A percentile compares a stretch with the other conserved stretches of the same genome.
phyloP scores from a whole-genome alignment of 345 rosid genomes.

The Ceriops zippeliana region DNA sequence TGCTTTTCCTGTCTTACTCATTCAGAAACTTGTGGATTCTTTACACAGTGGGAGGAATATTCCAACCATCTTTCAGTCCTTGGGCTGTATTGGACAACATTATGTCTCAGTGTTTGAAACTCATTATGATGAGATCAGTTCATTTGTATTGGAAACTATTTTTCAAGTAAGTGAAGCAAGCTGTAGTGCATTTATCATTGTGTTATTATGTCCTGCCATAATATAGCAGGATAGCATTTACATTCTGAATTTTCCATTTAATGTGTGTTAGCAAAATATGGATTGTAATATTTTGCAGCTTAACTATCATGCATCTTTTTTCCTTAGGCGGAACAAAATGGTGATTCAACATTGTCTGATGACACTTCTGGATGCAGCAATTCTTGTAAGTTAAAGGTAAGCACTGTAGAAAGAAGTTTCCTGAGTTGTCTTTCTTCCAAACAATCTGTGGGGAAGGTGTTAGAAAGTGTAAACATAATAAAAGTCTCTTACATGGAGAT shows the following conservation, averaged over 20 bases:
- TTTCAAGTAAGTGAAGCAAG: constrained; percentile 52
- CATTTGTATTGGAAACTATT: constrained; percentile 37
- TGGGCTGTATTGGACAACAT: constrained; percentile 77
- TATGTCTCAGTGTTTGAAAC: constrained; percentile 54
- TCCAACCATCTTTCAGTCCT: constrained; percentile 81
- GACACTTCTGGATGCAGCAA: constrained; percentile 40
- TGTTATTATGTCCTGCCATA: constrained; percentile 19
- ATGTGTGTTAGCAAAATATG: neutral
- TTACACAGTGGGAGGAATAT: constrained; percentile 49
- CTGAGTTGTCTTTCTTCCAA: too few species aligned
- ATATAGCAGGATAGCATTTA: constrained; percentile 10
- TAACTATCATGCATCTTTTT: constrained; percentile 20
- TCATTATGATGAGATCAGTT: constrained; percentile 50
- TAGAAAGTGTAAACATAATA: neutral
- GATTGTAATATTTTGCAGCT: constrained; percentile 10
- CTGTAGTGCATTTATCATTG: constrained; percentile 16
- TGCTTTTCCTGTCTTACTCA: neutral
- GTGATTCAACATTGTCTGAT: constrained; percentile 30
- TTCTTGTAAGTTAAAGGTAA: constrained; percentile 69
- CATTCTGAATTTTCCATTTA: constrained; percentile 10
- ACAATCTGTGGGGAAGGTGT: neutral
- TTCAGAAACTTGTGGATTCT: constrained; percentile 65
- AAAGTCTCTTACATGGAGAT: neutral
- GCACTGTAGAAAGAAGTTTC: constrained; percentile 21
- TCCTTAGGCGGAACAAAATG: constrained; percentile 46